phyloP scores from a whole-genome alignment of 2,329 filamentous ascomycete genomes.

The Emmonsia crescens region DNA sequence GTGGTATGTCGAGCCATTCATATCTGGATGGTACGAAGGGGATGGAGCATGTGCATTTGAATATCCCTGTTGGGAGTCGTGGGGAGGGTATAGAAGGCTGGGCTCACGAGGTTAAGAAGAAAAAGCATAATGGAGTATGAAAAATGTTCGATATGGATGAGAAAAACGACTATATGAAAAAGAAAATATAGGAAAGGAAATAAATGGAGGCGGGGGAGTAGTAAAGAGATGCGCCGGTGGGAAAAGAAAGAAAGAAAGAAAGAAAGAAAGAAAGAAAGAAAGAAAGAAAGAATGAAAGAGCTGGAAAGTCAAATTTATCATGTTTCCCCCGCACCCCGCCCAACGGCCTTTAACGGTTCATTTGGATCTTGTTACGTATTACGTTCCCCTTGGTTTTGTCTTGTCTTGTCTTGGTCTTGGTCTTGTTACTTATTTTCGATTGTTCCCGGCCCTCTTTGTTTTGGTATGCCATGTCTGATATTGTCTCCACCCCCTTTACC shows the following conservation, averaged over 20 bases:
- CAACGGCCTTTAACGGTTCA: background rate
- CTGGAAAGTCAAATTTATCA: background rate
- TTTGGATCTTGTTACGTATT: background rate
- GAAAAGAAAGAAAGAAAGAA: background rate
- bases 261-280: too few relatives aligned
- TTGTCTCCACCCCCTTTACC: background rate
- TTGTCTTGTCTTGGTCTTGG: background rate
- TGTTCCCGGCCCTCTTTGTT: background rate
- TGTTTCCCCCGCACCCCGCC: background rate
- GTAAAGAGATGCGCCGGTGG: too few relatives aligned
- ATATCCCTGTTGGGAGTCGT: constrained; percentile 65
- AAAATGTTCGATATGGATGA: background rate
- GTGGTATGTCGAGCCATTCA: constrained; percentile 77
- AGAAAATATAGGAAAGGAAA: background rate
- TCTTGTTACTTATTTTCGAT: background rate
- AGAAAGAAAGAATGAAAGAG: background rate
- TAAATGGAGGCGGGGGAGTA: background rate
- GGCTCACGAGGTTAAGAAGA: constrained; percentile 75
- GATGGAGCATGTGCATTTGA: constrained; percentile 70
- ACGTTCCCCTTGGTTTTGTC: background rate
- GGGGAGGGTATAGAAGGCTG: constrained; percentile 93
- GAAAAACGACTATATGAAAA: background rate
- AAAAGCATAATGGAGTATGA: constrained; percentile 36
- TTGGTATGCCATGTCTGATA: too few relatives aligned
- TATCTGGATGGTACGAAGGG: constrained; percentile 80